Conservation (phyloP, 129 eudicot genomes). For the Daucus carota region DH1_v3.0 NC_030383.2:60729501-60730000, state of each 20-base stretch:
- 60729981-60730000: constrained; percentile 10
- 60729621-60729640: neutral
- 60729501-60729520: neutral
- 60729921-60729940: too few species aligned
- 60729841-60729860: neutral
- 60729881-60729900: too few species aligned
- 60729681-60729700: neutral
- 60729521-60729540: too few species aligned
- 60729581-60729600: neutral
- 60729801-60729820: neutral
- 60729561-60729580: too few species aligned
- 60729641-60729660: neutral
- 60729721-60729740: neutral
- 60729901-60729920: too few species aligned
- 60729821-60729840: neutral
- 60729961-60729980: neutral
- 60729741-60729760: neutral
- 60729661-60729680: neutral
- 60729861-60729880: too few species aligned
- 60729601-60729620: too few species aligned
- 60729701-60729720: neutral
- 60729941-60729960: too few species aligned
- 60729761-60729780: neutral
- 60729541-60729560: neutral
- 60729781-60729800: neutral